Evolutionary conservation across 2,329 filamentous ascomycete species (phyloP), one percentile per base, ranked within the genome.

Genomic region (Tolypocladium ovalisporum): DNA sequence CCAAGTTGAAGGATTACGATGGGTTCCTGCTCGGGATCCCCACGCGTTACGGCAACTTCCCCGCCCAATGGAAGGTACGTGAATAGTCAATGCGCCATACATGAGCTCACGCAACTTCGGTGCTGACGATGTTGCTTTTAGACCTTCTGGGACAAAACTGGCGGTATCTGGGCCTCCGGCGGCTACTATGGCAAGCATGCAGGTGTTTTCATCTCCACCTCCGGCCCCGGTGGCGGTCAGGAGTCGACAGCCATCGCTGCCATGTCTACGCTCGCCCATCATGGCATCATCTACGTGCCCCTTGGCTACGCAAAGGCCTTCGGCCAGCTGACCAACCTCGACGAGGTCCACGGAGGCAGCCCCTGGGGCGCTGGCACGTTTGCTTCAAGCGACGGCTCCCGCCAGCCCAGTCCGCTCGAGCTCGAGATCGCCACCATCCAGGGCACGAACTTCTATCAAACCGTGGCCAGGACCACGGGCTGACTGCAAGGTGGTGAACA

Each of bases 281-380:
- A 97, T 79, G 94, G 94, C 68, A 88, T 97, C 77, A 87, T 94
- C 79, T 97, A 88, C 73, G 91, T 97, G n/a, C 94, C 94, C 54
- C 81, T 97, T 56, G 94, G 94, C 57, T 97, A 96, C 80, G 87
- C 89, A 76, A 89, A 86, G 67, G 76, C 84, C 54, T 97, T 96
- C 70, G 70, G 70, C 59, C 75, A 84, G 62, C 75, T 96, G 63
- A 71, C 85, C 63, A 86, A 92, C 75, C 73, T 96, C 39, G 70
- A 70, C 35, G 91, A 97, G 79, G 80, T 94, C 62, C 89, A 89
- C 71, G 94, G 94, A 68, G 94, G 94, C 61, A 85, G 82, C 60
- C 81, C 94, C 42, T 99, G 94, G 94, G 94, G 93, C 67, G 92
- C 93, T 37, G 94, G 94, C 70, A 96, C 93, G 63, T 95, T 96